These are phyloP conservation scores for Crithidia expoeki DNA, from an alignment of 208 protist species.

Conservation along the genomic window DNA sequence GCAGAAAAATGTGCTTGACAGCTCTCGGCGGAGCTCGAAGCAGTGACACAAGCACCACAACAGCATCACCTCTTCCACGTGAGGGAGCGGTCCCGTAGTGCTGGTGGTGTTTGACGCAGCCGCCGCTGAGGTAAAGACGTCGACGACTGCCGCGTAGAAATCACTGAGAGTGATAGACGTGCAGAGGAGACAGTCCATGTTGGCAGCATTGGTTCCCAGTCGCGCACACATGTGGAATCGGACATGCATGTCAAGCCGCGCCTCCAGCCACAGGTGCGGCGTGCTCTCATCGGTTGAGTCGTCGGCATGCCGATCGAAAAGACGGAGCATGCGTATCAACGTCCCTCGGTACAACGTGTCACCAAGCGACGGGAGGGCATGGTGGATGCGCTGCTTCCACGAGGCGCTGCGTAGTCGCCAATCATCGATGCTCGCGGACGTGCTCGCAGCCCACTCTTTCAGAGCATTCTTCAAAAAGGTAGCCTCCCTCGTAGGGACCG, in stretches of 20 bases:
- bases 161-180: conserved; percentile 30
- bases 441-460: conserved; percentile 13
- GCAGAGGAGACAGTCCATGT: conserved; percentile 42
- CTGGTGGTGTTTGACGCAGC: not conserved
- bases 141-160: conserved; percentile 15
- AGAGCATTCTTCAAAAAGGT: conserved; percentile 23
- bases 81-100: conserved; percentile 5
- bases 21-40: conserved; percentile 50
- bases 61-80: conserved; percentile 24
- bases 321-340: conserved; percentile 37
- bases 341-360: conserved; percentile 36
- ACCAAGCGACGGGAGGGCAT: conserved; percentile 38
- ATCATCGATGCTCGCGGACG: conserved; percentile 10
- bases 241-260: conserved; percentile 40
- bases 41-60: conserved; percentile 54
- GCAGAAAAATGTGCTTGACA: conserved; percentile 22
- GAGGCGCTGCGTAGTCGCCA: conserved; percentile 32
- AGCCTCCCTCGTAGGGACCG: conserved; percentile 36
- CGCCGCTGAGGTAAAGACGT: conserved; percentile 3
- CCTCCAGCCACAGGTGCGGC: conserved; percentile 49
- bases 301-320: conserved; percentile 27
- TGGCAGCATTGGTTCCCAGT: conserved; percentile 28
- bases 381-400: conserved; percentile 50
- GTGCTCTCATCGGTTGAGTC: not conserved
- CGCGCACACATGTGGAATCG: conserved; percentile 24